Evolutionary conservation across 768 basidiomycete genomes (phyloP), one percentile per base, ranked within the genome.

Genomic region (Tephrocybe sp.): DNA sequence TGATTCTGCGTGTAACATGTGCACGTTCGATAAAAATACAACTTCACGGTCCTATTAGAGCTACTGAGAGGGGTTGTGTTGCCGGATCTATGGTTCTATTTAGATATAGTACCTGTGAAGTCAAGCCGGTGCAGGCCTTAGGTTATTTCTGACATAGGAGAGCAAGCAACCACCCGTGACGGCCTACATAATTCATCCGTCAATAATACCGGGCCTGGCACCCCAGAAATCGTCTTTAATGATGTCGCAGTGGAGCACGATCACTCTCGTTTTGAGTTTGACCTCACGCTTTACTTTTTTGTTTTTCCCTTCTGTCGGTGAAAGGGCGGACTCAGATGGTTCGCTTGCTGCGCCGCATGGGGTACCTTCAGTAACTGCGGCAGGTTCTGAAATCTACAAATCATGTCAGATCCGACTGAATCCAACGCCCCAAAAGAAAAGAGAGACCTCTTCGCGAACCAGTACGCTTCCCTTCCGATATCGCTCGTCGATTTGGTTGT

Each of bases 391-490:
- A 20, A 53, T 39, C 58, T 59, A 36, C 26, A 3, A 20, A 4
- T 39, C 26, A 14, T 14, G 25, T n/a, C 4, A 20, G 24, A 37
- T 9, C 28, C 32, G 33, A 34, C n/a, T 25, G 21, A 26, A 18
- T 12, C 37, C 18, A n/a, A 20, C 42, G 21, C 15, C 20, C 23
- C 32, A 39, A 34, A 45, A 48, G 55, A 36, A 36, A 36, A 36
- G 34, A n/a, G 59, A 45, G 54, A 80, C 85, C 70, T 79, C 73
- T 57, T 85, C 77, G 50, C 93, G 81, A 40, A 93, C 78, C 10
- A 98, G 65, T 2, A 92, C 76, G 58, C 88, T 94, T 10, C 97
- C 97, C 65, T 95, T 96, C 45, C 89, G 74, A 62, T 80, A 96
- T 52, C 86, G 76, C 1, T 77, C 73, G 8, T 86, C 76, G 4